Percentiles rank a stretch among this genome's conserved stretches.
phyloP scores from a whole-genome alignment of 2,329 filamentous ascomycete species.

The Mariannaea elegans region DNA sequence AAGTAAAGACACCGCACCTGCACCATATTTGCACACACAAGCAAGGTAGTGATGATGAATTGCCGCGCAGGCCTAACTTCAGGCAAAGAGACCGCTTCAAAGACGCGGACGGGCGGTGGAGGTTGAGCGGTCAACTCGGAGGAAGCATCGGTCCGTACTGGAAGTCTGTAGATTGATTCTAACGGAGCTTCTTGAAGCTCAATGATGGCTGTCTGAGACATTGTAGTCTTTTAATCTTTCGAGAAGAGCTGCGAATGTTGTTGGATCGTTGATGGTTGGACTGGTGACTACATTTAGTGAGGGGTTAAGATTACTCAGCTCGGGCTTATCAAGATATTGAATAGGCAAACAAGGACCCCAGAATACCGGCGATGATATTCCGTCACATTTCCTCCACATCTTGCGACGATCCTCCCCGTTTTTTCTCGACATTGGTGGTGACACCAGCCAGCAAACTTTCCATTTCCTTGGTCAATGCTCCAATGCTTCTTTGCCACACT shows the following conservation, averaged over 20 bases:
- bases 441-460: too few species aligned
- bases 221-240: neutral
- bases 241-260: neutral
- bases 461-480: too few species aligned
- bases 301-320: too few species aligned
- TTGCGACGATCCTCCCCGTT: too few species aligned
- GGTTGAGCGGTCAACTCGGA: neutral
- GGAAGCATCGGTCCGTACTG: neutral
- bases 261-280: neutral
- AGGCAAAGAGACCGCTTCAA: neutral
- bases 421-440: too few species aligned
- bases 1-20: neutral
- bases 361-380: too few species aligned
- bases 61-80: neutral
- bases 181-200: conserved; percentile 13
- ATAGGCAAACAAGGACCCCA: too few species aligned
- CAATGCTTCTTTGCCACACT: too few species aligned
- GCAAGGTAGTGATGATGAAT: conserved; percentile 4
- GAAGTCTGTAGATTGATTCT: neutral
- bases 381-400: too few species aligned
- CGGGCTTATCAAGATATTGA: too few species aligned
- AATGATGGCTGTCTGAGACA: conserved; percentile 8
- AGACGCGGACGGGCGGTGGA: neutral
- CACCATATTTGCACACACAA: conserved; percentile 16
- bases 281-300: too few species aligned